These are phyloP conservation scores for Argentina anserina DNA, from an alignment of 306 rosid genomes.

Conservation along the genomic window DNA sequence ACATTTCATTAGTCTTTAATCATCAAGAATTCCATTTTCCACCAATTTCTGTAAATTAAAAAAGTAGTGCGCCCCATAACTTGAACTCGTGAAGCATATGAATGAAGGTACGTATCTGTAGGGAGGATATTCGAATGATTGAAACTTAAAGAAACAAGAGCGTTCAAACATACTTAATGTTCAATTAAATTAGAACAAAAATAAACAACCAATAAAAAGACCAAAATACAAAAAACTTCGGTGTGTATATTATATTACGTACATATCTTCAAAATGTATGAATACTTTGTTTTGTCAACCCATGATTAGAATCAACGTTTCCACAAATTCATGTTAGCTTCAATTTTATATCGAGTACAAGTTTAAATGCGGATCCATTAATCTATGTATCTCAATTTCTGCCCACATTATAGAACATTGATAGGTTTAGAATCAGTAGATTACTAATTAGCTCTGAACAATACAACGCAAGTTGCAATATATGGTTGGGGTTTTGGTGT, in stretches of 20 bases:
- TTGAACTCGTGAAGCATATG: neutral
- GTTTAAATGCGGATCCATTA: slow-evolving; percentile 24
- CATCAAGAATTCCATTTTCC: neutral
- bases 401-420: neutral
- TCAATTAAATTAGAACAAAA: neutral
- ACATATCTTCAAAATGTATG: slow-evolving; percentile 22
- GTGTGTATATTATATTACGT: neutral
- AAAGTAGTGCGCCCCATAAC: neutral
- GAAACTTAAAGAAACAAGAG: neutral
- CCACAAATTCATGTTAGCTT: slow-evolving; percentile 14
- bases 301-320: slow-evolving; percentile 45
- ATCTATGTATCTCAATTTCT: neutral
- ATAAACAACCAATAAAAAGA: neutral
- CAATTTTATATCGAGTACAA: neutral
- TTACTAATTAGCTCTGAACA: neutral
- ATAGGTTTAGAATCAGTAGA: neutral
- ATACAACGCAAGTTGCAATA: neutral
- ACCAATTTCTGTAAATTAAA: neutral
- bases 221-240: neutral
- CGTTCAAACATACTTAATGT: neutral
- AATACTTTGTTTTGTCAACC: slow-evolving; percentile 33
- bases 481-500: neutral
- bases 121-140: neutral
- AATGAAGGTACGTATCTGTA: neutral
- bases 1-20: too few relatives aligned